Percentiles rank a stretch among this genome's conserved stretches.
phyloP scores from a whole-genome alignment of 2,329 filamentous ascomycete species.

The Colletotrichum siamense region DNA sequence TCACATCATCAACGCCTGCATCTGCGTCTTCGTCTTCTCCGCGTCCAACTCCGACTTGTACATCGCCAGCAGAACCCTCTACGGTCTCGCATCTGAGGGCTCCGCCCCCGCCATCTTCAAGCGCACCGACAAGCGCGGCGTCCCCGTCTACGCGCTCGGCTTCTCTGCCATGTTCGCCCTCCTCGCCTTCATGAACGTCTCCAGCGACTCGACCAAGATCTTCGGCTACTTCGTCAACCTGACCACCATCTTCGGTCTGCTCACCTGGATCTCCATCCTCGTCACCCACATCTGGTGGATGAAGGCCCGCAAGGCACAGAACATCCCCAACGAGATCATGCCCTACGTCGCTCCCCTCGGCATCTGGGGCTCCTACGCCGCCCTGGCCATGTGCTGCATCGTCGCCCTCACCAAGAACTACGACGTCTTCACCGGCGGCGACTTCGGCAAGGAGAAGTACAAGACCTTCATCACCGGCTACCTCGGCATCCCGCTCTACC shows the following conservation, averaged over 20 bases:
- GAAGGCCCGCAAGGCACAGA: conserved; percentile 65
- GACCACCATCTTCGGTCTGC: conserved; percentile 68
- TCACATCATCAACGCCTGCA: conserved; percentile 75
- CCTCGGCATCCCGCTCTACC: conserved; percentile 76
- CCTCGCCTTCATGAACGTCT: conserved; percentile 72
- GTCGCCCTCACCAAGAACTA: conserved; percentile 87
- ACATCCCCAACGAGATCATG: conserved; percentile 58
- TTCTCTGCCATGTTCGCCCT: conserved; percentile 67
- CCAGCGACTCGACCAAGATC: conserved; percentile 34
- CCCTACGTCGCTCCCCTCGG: conserved; percentile 76
- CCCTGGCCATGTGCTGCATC: conserved; percentile 72
- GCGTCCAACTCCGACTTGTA: conserved; percentile 81
- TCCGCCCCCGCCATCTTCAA: conserved; percentile 76
- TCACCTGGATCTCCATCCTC: conserved; percentile 73
- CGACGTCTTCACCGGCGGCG: conserved; percentile 67
- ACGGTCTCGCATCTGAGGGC: conserved; percentile 74
- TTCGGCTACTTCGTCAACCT: conserved; percentile 71
- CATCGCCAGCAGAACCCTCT: conserved; percentile 75
- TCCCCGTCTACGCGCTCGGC: conserved; percentile 70
- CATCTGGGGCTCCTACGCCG: conserved; percentile 70
- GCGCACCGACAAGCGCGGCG: conserved; percentile 72
- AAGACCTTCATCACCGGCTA: conserved; percentile 81
- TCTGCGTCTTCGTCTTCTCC: conserved; percentile 77
- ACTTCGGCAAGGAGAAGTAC: conserved; percentile 53
- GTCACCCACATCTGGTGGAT: conserved; percentile 73